Percentiles rank a stretch among this genome's conserved stretches.
phyloP scores from a whole-genome alignment of 352 stramenopile genomes.

The Globisporangium paroecandrum region DNA sequence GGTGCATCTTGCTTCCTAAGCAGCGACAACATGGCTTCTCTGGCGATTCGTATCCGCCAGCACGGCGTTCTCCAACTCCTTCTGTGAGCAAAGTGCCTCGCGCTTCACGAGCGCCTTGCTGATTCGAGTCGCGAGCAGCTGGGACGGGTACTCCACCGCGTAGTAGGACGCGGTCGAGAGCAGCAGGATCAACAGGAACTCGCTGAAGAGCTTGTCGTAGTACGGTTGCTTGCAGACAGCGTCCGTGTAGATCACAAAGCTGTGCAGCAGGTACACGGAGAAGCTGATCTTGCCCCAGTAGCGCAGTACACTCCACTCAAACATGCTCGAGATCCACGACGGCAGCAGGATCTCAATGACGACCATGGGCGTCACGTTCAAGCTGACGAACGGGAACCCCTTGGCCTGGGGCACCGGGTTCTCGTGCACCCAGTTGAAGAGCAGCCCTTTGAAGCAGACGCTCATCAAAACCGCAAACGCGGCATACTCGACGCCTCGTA shows the following conservation, averaged over 20 bases:
- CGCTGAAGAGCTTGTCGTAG: not conserved
- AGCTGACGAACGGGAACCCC: constrained; percentile 26
- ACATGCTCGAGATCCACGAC: constrained; percentile 8
- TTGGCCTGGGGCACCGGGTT: constrained; percentile 2
- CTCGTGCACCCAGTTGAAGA: constrained; percentile 22
- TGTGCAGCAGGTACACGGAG: constrained; percentile 39
- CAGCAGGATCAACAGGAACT: too few relatives aligned
- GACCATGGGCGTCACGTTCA: constrained; percentile 18
- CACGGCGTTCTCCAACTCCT: too few relatives aligned
- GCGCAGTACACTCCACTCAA: constrained; percentile 20
- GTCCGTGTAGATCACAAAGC: constrained; percentile 28
- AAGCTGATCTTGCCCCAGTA: constrained; percentile 33
- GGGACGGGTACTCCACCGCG: too few relatives aligned
- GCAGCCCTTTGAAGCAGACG: constrained; percentile 22
- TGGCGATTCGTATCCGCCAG: too few relatives aligned
- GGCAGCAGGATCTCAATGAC: constrained; percentile 11
- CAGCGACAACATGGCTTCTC: too few relatives aligned
- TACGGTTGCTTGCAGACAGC: constrained; percentile 23
- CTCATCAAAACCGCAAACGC: constrained; percentile 30
- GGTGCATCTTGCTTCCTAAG: too few relatives aligned
- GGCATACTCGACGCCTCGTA: constrained; percentile 17
- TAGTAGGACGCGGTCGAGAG: too few relatives aligned
- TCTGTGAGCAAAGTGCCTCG: too few relatives aligned
- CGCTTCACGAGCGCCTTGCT: too few relatives aligned
- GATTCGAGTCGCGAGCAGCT: too few relatives aligned